Evolutionary conservation across 306 rosid genomes (phyloP).

Genomic region (Corylus heterophylla): DNA sequence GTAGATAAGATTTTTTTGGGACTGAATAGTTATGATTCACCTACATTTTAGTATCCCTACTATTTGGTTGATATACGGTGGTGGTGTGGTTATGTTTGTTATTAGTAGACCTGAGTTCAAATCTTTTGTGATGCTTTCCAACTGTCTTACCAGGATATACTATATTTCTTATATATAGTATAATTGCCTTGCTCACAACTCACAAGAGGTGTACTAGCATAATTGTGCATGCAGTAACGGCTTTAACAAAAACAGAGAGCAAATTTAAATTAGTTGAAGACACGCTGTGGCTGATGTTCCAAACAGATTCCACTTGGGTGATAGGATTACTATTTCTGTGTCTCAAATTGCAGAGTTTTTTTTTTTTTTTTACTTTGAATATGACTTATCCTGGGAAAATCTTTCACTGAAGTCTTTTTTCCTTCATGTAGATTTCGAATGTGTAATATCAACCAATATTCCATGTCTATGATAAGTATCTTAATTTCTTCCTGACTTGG

Average conservation of each 20-base stretch:
- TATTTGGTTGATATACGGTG: background rate
- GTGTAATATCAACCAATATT: background rate
- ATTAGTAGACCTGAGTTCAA: background rate
- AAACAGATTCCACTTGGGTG: background rate
- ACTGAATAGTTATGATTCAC: background rate
- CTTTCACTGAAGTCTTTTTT: background rate
- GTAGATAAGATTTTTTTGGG: background rate
- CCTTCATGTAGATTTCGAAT: background rate
- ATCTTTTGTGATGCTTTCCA: background rate
- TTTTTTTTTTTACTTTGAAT: background rate
- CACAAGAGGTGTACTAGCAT: background rate
- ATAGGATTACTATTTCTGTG: background rate
- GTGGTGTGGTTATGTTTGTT: background rate
- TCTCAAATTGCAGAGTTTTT: background rate
- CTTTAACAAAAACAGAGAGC: background rate
- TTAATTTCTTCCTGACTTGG: conserved; percentile 26
- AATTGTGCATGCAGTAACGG: background rate
- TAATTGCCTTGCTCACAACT: background rate
- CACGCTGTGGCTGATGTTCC: background rate
- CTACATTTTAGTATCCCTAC: background rate
- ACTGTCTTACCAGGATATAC: background rate
- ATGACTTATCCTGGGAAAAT: background rate
- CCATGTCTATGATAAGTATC: background rate
- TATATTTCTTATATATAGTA: background rate
- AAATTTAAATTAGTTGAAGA: background rate